phyloP scores from a whole-genome alignment of 139 green algal species.

The Monoraphidium neglectum region DNA sequence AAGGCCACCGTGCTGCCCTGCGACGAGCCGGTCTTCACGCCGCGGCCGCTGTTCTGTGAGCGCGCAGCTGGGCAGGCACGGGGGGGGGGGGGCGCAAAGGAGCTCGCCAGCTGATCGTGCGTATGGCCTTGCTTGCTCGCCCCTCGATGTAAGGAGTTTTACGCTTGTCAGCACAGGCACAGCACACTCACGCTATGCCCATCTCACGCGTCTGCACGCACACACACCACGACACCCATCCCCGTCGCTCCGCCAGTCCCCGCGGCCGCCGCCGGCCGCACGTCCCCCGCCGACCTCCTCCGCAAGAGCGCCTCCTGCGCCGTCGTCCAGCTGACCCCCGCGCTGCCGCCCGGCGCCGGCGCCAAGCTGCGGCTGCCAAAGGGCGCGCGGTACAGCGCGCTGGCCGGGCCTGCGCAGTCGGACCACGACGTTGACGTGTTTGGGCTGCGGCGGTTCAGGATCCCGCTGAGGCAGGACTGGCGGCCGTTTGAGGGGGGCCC shows the following conservation, averaged over 20 bases:
- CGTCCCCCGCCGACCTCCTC: background rate
- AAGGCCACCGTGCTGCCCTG: background rate
- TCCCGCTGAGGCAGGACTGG: conserved; percentile 3
- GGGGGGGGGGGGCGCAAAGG: too few relatives aligned
- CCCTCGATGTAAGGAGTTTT: too few relatives aligned
- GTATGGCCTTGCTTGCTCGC: too few relatives aligned
- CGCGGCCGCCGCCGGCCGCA: background rate
- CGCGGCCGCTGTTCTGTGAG: too few relatives aligned
- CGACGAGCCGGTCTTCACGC: background rate
- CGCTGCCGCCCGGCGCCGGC: conserved; percentile 4
- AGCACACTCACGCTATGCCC: conserved; percentile 16
- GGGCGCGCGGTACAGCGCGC: conserved; percentile 37
- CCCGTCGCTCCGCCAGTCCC: background rate
- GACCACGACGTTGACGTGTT: conserved; percentile 8
- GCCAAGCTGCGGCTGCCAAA: conserved; percentile 26
- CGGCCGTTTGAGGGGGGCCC: background rate
- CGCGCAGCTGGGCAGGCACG: too few relatives aligned
- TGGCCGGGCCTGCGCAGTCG: conserved; percentile 22
- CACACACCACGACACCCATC: background rate
- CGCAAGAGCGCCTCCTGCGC: conserved; percentile 26
- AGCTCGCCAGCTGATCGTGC: too few relatives aligned
- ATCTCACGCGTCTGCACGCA: background rate
- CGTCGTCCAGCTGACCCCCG: conserved; percentile 20
- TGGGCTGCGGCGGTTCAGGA: conserved; percentile 21
- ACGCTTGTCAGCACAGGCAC: too few relatives aligned